Conservation (phyloP, 2,329 filamentous ascomycete genomes). For the Septoria linicola region DNA sequence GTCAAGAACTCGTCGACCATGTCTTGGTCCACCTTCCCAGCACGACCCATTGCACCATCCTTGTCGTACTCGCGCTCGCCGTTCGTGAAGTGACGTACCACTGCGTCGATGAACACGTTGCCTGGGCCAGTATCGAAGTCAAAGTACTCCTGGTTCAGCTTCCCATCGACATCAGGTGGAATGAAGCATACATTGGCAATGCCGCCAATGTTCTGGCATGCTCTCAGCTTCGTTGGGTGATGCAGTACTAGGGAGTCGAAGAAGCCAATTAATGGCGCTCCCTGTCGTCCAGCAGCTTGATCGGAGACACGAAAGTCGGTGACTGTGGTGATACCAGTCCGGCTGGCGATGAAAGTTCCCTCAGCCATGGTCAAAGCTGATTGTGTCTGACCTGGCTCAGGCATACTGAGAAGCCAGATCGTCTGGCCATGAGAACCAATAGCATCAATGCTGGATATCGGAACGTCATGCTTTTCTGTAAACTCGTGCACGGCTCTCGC, state of each 20-base stretch:
- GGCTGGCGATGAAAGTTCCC: conserved; percentile 54
- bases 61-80: conserved; percentile 37
- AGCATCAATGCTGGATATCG: conserved; percentile 47
- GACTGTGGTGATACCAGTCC: conserved; percentile 59
- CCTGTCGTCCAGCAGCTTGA: conserved; percentile 56
- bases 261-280: conserved; percentile 57
- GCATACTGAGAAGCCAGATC: conserved; percentile 58
- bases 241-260: conserved; percentile 58
- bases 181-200: conserved; percentile 63
- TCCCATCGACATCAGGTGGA: conserved; percentile 47
- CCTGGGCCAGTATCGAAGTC: conserved; percentile 39
- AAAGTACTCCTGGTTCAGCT: conserved; percentile 27
- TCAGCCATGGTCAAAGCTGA: conserved; percentile 59
- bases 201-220: conserved; percentile 62
- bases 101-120: conserved; percentile 39
- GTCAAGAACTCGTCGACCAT: conserved; percentile 36
- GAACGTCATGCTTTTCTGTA: conserved; percentile 44
- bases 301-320: conserved; percentile 60
- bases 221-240: conserved; percentile 57
- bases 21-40: conserved; percentile 33
- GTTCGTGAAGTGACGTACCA: conserved; percentile 34
- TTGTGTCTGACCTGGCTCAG: conserved; percentile 47
- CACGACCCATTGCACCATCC: conserved; percentile 34
- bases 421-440: conserved; percentile 61
- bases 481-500: conserved; percentile 54